Percentiles rank a stretch among this genome's conserved stretches.
phyloP scores from a whole-genome alignment of 768 basidiomycete species.

The Hygrophorus pudorinus region DNA sequence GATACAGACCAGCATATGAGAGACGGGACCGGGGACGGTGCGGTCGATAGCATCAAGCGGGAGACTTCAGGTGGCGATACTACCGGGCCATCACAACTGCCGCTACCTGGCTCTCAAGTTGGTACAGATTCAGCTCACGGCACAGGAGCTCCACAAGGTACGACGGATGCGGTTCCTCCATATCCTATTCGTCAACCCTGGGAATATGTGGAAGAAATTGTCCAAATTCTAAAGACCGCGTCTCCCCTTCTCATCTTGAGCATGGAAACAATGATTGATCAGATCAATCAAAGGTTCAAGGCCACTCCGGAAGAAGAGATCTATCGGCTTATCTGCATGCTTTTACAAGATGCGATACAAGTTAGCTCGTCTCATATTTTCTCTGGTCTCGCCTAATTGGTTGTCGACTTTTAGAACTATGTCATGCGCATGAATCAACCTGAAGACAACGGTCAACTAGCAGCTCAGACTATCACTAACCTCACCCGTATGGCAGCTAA shows the following conservation, averaged over 20 bases:
- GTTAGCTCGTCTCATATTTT: constrained; percentile 29
- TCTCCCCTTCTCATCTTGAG: constrained; percentile 93
- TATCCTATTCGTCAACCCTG: constrained; percentile 54
- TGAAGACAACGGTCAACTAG: constrained; percentile 62
- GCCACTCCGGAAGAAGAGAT: constrained; percentile 86
- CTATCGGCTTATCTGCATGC: constrained; percentile 80
- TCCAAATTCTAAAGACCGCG: constrained; percentile 88
- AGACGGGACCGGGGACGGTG: neutral
- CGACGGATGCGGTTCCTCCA: constrained; percentile 12
- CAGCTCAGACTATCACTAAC: constrained; percentile 42
- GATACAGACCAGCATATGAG: constrained; percentile 4
- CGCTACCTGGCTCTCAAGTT: neutral
- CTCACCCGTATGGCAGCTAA: constrained; percentile 52
- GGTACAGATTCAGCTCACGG: neutral
- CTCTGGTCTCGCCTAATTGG: neutral
- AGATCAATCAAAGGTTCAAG: constrained; percentile 85
- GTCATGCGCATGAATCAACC: constrained; percentile 51
- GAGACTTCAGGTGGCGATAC: neutral
- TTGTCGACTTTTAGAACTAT: constrained; percentile 41
- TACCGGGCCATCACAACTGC: neutral
- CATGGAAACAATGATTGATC: constrained; percentile 95
- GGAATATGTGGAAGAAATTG: constrained; percentile 90
- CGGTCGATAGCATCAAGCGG: neutral
- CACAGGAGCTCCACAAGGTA: neutral
- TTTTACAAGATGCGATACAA: constrained; percentile 80